A percentile compares a stretch with the other conserved stretches of the same genome.
Conservation (phyloP, 306 rosid species). For the Erythrophleum fordii region DNA sequence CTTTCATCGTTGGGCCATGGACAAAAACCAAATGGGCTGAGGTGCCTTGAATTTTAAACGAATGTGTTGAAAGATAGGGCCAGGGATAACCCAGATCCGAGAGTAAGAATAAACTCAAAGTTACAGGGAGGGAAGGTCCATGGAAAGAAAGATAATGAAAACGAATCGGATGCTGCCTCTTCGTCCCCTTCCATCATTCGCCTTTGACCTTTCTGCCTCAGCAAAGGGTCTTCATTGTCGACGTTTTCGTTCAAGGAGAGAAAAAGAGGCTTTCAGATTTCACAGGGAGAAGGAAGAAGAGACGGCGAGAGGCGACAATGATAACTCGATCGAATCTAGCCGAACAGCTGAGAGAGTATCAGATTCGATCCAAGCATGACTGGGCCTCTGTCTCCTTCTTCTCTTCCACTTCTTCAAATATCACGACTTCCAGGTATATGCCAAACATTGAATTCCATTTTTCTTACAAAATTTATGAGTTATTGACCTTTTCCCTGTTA, state of each 20-base stretch:
- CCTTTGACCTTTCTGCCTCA: conserved; percentile 14
- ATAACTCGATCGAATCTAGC: conserved; percentile 99
- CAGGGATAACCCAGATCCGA: not conserved
- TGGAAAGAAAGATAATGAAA: conserved; percentile 3
- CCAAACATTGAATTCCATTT: not conserved
- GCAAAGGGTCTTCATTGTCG: conserved; percentile 29
- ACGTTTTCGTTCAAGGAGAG: conserved; percentile 22
- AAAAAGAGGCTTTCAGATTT: conserved; percentile 17
- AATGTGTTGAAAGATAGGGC: not conserved
- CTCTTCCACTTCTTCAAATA: conserved; percentile 82
- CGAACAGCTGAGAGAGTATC: conserved; percentile 94
- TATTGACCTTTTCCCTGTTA: not conserved
- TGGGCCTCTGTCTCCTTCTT: conserved; percentile 99
- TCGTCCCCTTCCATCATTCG: conserved; percentile 26
- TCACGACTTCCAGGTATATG: conserved; percentile 77
- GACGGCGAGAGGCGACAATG: conserved; percentile 49
- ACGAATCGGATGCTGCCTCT: conserved; percentile 32
- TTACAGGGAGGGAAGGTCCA: conserved; percentile 35
- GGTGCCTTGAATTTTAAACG: not conserved
- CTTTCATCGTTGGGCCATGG: not conserved
- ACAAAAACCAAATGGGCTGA: not conserved
- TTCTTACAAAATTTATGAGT: not conserved
- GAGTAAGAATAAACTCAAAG: not conserved
- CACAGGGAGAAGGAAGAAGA: not conserved
- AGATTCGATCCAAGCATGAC: conserved; percentile 98